Evolutionary conservation across 2,329 filamentous ascomycete species (phyloP), one percentile per base, ranked within the genome.

Genomic region (Orbilia javanica): DNA sequence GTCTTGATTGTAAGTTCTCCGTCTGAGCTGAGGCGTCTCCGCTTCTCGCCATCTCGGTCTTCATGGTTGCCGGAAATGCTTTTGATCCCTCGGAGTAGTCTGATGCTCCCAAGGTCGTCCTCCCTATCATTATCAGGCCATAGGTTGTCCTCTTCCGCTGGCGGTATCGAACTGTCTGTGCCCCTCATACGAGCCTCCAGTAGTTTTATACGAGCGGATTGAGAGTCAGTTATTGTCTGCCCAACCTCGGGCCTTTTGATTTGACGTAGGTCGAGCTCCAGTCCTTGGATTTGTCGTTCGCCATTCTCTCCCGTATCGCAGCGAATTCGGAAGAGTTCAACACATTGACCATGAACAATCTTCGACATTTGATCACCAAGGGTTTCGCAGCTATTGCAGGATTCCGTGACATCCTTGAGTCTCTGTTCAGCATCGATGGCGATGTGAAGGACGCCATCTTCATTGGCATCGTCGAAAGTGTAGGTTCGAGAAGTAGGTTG

Each of bases 101-200:
- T 22, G 11, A 31, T 0, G 31, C 50, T 34, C 4, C 57, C 42
- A 22, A 36, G 39, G 5, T 18, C 25, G 0, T 46, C 44, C 18
- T 36, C 10, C 8, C 4, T 18, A 7, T n/a, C 25, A 13, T 42
- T 18, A 1, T 44, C 25, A 3, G 31, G 22, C n/a, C 20, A 42
- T 22, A 20, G 5, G 22, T 46, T 8, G 25, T 42, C 27, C 27
- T 36, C 55, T 27, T 57, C 52, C 29, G 44, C 31, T 34, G 22
- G 6, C 20, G 29, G 20, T 15, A 25, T 10, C 57, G 15, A 4
- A 36, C 39, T 42, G 13, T 64, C 67, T 18, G 20, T 22, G 34
- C 62, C 74, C 42, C 53, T 44, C 67, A 78, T 72, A 13, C 62
- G 67, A 50, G 50, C 74, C 36, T 78, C 74, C 25, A 78, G 46